phyloP scores from a whole-genome alignment of 768 basidiomycete genomes.

The Cystoderma amianthinum region DNA sequence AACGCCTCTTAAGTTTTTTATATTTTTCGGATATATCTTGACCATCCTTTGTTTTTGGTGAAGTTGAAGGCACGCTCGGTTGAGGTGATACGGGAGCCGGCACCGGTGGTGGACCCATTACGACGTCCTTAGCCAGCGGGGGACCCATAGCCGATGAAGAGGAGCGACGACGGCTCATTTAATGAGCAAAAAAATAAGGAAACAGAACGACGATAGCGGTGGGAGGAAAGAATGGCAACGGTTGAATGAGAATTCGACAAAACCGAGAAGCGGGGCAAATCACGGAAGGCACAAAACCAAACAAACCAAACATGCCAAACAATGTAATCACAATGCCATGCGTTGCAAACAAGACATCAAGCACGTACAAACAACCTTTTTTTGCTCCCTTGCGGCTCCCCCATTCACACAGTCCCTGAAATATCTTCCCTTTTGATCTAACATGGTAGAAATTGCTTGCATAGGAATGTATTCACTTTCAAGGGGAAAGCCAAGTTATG shows the following conservation, averaged over 20 bases:
- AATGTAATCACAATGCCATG: conserved; percentile 33
- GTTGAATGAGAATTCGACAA: conserved; percentile 17
- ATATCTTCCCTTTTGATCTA: too few relatives aligned
- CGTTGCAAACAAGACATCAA: conserved; percentile 24
- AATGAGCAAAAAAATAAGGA: conserved; percentile 4
- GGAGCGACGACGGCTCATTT: conserved; percentile 18
- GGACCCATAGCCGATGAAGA: conserved; percentile 26
- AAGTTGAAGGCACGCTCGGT: conserved; percentile 12
- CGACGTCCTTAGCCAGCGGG: conserved; percentile 38
- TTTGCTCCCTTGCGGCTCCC: too few relatives aligned
- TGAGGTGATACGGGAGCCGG: conserved; percentile 23
- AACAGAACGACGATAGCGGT: conserved; percentile 15
- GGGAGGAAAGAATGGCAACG: conserved; percentile 18
- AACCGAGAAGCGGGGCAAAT: conserved; percentile 24
- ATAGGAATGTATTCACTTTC: too few relatives aligned
- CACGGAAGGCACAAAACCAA: conserved; percentile 27
- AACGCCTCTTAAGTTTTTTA: conserved; percentile 54
- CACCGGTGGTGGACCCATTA: conserved; percentile 43
- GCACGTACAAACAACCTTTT: conserved; percentile 11
- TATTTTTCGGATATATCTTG: conserved; percentile 58
- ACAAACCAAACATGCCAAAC: conserved; percentile 21
- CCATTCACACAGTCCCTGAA: too few relatives aligned
- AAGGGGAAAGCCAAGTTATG: neutral
- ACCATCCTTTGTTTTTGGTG: conserved; percentile 27
- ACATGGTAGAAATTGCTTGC: too few relatives aligned